Percentiles rank a stretch among this genome's conserved stretches.
Conservation (phyloP, 2,329 filamentous ascomycete genomes). For the Thelonectria olida region DNA sequence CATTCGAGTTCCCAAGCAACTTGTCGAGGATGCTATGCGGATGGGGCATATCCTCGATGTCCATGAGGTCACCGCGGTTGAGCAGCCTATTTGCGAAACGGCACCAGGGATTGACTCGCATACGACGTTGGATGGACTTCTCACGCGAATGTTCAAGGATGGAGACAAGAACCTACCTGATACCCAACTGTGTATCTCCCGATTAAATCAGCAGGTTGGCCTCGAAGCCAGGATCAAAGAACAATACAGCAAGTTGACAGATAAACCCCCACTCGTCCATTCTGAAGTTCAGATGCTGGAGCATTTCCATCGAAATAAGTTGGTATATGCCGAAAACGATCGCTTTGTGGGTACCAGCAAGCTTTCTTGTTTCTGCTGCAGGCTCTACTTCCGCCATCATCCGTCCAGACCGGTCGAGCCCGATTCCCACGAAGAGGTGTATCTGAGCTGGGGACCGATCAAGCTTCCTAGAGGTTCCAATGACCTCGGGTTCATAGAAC, state of each 20-base stretch:
- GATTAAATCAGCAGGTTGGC: background rate
- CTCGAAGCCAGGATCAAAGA: constrained; percentile 15
- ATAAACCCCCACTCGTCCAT: constrained; percentile 49
- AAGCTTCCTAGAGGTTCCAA: constrained; percentile 13
- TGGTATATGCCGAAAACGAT: constrained; percentile 50
- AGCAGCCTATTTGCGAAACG: constrained; percentile 11
- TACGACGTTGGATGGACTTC: constrained; percentile 43
- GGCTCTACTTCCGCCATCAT: constrained; percentile 54
- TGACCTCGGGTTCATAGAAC: constrained; percentile 19
- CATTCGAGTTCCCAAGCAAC: constrained; percentile 47
- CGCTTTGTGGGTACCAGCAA: constrained; percentile 62
- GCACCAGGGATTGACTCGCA: constrained; percentile 39
- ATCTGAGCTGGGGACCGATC: constrained; percentile 50
- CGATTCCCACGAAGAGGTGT: constrained; percentile 51
- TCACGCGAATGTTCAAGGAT: constrained; percentile 41
- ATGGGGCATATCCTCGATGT: constrained; percentile 45
- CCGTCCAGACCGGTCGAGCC: constrained; percentile 44
- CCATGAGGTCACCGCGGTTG: constrained; percentile 39
- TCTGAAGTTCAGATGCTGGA: constrained; percentile 56
- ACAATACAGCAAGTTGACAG: constrained; percentile 19
- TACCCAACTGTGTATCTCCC: background rate
- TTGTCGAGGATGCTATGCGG: constrained; percentile 46
- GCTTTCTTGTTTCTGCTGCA: constrained; percentile 59
- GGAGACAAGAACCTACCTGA: constrained; percentile 16
- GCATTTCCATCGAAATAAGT: constrained; percentile 1